These are phyloP conservation scores for Linnemannia elongata DNA, from an alignment of 192 early-diverging fungal species.

Conservation along the genomic window DNA sequence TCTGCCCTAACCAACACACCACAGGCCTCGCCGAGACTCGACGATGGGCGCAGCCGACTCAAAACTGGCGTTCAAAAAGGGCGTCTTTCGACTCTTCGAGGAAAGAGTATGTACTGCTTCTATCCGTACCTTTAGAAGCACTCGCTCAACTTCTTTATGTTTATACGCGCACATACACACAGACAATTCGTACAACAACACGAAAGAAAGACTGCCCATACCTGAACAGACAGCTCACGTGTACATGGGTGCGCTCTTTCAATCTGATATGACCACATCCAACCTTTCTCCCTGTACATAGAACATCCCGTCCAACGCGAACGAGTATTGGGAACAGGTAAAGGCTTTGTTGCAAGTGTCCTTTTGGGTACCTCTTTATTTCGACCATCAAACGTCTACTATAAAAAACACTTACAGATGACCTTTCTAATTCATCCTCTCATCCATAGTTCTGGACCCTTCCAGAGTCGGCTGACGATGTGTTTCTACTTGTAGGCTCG, in stretches of 20 bases:
- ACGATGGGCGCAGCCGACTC: conserved; percentile 90
- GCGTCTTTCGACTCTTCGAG: conserved; percentile 88
- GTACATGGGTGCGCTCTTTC: not conserved
- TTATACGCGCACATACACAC: too few relatives aligned
- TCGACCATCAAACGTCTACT: not conserved
- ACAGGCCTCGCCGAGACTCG: not conserved
- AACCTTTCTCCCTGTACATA: conserved; percentile 12
- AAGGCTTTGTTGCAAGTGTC: conserved; percentile 6
- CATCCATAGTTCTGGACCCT: conserved; percentile 78
- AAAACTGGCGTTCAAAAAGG: conserved; percentile 90
- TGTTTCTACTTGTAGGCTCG: conserved; percentile 87
- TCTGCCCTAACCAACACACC: not conserved
- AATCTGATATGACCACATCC: not conserved
- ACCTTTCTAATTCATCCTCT: conserved; percentile 24
- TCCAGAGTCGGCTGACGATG: conserved; percentile 82
- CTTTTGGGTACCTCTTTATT: not conserved
- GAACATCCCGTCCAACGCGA: conserved; percentile 49
- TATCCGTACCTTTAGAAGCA: too few relatives aligned
- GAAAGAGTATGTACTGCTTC: conserved; percentile 70
- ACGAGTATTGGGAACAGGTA: conserved; percentile 66
- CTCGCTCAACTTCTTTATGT: too few relatives aligned
- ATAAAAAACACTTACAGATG: conserved; percentile 34
- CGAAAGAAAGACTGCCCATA: too few relatives aligned
- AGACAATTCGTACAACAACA: too few relatives aligned
- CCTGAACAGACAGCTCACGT: not conserved